These are phyloP conservation scores for Noccaea caerulescens DNA, from an alignment of 345 rosid species.

Conservation along the genomic window DNA sequence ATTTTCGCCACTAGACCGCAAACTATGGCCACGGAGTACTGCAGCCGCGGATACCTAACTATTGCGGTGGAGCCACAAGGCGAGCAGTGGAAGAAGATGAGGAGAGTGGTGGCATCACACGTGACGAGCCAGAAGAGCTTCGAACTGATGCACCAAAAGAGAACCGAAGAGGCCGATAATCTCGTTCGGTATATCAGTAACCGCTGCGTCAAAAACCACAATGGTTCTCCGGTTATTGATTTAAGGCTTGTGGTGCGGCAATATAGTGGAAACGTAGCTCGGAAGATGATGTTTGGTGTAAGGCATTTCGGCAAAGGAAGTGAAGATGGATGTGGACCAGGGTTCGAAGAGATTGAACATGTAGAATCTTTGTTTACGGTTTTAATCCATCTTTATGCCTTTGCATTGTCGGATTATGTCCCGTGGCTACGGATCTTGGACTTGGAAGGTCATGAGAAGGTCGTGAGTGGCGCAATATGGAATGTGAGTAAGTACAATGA, in stretches of 20 bases:
- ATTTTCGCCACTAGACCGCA: constrained; percentile 50
- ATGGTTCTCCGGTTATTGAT: constrained; percentile 29
- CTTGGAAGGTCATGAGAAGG: constrained; percentile 59
- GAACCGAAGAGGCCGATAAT: constrained; percentile 55
- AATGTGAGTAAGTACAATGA: constrained; percentile 52
- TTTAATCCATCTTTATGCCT: constrained; percentile 45
- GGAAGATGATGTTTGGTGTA: constrained; percentile 47
- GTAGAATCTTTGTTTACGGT: constrained; percentile 49
- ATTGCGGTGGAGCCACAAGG: constrained; percentile 44
- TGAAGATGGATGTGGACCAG: constrained; percentile 51
- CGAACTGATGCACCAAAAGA: constrained; percentile 17
- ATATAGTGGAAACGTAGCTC: constrained; percentile 53
- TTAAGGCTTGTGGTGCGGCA: constrained; percentile 45
- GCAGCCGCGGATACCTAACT: constrained; percentile 45
- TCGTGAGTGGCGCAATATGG: constrained; percentile 32
- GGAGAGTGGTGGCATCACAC: constrained; percentile 38
- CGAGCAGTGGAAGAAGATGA: constrained; percentile 61
- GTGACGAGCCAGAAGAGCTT: constrained; percentile 39
- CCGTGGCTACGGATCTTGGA: constrained; percentile 53
- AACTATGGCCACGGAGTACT: constrained; percentile 33
- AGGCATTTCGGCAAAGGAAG: constrained; percentile 51
- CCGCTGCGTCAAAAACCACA: constrained; percentile 16
- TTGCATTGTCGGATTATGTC: constrained; percentile 57
- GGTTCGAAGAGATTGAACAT: constrained; percentile 54
- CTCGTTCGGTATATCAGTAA: constrained; percentile 46